Conservation (phyloP, 2,329 filamentous ascomycete species). For the Lecanicillium sp. region DNA sequence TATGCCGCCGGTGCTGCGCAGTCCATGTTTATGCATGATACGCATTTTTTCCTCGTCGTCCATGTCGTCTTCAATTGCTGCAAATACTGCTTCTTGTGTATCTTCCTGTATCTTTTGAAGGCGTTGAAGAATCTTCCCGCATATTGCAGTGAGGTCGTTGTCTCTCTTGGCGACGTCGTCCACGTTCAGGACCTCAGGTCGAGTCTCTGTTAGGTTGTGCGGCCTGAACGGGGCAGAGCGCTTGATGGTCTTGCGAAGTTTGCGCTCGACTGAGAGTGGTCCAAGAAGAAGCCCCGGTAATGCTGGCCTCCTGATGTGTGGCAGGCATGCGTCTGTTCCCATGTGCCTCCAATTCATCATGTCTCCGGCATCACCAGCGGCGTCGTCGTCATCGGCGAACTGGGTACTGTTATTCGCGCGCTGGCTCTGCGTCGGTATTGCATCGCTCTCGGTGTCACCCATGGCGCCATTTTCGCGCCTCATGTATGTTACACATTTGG, state of each 20-base stretch:
- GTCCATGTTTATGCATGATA: conserved; percentile 57
- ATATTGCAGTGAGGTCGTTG: conserved; percentile 71
- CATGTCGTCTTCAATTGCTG: conserved; percentile 36
- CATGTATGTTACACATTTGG: conserved; percentile 87
- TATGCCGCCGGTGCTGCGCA: conserved; percentile 63
- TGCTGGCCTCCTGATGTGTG: conserved; percentile 64
- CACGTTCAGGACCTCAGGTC: conserved; percentile 69
- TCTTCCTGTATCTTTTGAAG: conserved; percentile 43
- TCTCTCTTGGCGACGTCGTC: conserved; percentile 71
- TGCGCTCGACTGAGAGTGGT: conserved; percentile 83
- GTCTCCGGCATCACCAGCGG: conserved; percentile 66
- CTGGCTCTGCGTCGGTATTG: conserved; percentile 27
- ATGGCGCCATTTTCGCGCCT: conserved; percentile 52
- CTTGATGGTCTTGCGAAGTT: conserved; percentile 61
- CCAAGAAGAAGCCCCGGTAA: conserved; percentile 81
- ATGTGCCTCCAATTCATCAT: conserved; percentile 81
- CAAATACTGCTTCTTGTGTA: conserved; percentile 37
- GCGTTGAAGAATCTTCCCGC: conserved; percentile 61
- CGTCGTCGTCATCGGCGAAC: conserved; percentile 44
- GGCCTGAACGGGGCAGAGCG: conserved; percentile 64
- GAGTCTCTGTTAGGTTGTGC: conserved; percentile 60
- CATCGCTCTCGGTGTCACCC: conserved; percentile 42
- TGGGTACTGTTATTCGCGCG: conserved; percentile 10
- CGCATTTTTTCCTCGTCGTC: conserved; percentile 36
- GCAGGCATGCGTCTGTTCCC: conserved; percentile 69